These are phyloP conservation scores for Tilletiaria anomala DNA, from an alignment of 1,284 basidiomycete genomes.

Conservation along the genomic window DNA sequence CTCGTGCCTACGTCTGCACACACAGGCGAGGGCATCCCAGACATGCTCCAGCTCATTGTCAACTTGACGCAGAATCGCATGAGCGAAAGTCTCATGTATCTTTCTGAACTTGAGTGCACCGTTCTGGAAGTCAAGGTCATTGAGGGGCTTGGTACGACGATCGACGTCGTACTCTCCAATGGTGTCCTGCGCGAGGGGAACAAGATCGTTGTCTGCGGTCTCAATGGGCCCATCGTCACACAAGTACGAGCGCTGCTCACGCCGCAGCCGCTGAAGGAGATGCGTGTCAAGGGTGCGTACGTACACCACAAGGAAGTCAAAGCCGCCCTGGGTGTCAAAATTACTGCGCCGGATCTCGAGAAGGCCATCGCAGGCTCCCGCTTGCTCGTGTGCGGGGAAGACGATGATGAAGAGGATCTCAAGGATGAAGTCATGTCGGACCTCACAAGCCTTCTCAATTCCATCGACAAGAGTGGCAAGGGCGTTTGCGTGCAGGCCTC, in stretches of 20 bases:
- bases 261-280: constrained; percentile 86
- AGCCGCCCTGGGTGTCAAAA: constrained; percentile 93
- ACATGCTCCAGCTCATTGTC: constrained; percentile 96
- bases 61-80: constrained; percentile 96
- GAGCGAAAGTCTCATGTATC: constrained; percentile 94
- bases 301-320: constrained; percentile 98
- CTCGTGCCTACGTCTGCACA: constrained; percentile 94
- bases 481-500: constrained; percentile 97
- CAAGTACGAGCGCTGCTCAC: constrained; percentile 87
- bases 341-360: constrained; percentile 86
- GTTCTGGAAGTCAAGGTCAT: constrained; percentile 98
- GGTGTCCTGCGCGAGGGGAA: constrained; percentile 86
- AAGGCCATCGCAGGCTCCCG: constrained; percentile 98
- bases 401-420: constrained; percentile 89
- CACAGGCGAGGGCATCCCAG: constrained; percentile 97
- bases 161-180: constrained; percentile 93
- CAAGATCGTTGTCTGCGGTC: constrained; percentile 86
- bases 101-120: constrained; percentile 96
- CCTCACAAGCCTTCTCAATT: constrained; percentile 73
- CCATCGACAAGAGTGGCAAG: constrained; percentile 81
- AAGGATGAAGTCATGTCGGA: constrained; percentile 95
- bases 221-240: constrained; percentile 94
- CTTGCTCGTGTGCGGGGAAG: constrained; percentile 74
- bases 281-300: constrained; percentile 93
- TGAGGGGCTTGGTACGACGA: constrained; percentile 93